These are phyloP conservation scores for Ochetophila trinervis DNA, from an alignment of 306 rosid genomes.

Conservation along the genomic window DNA sequence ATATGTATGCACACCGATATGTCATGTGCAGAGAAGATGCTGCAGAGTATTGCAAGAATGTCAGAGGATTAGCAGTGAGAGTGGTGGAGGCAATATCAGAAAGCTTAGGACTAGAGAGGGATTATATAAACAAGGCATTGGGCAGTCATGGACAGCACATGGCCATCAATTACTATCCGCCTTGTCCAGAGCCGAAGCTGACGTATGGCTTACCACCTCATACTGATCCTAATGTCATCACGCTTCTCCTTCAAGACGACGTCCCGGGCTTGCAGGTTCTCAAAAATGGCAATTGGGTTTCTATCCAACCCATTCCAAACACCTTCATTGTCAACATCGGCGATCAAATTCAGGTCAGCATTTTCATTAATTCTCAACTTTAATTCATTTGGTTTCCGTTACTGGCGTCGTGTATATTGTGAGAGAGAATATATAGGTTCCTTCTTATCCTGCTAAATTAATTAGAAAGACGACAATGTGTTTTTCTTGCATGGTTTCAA, in stretches of 20 bases:
- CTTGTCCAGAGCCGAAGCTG: constrained; percentile 28
- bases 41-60: constrained; percentile 16
- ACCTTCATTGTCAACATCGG: constrained; percentile 26
- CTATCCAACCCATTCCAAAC: constrained; percentile 27
- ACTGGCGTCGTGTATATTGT: too few species aligned
- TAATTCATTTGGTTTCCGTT: not conserved
- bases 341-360: constrained; percentile 30
- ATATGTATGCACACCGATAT: not conserved
- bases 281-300: constrained; percentile 23
- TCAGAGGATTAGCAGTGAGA: constrained; percentile 14
- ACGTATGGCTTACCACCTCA: constrained; percentile 30
- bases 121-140: constrained; percentile 21
- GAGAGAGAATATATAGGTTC: too few species aligned
- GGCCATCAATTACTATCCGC: constrained; percentile 32
- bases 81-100: constrained; percentile 26
- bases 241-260: constrained; percentile 33
- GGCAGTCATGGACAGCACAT: constrained; percentile 35
- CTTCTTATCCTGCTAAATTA: too few species aligned
- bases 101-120: constrained; percentile 26
- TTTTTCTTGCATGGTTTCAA: too few species aligned
- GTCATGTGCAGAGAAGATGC: constrained; percentile 9
- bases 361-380: not conserved
- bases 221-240: constrained; percentile 27
- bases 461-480: too few species aligned
- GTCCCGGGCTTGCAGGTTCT: constrained; percentile 31